These are phyloP conservation scores for Blastocystis sp. DNA, from an alignment of 352 stramenopile species.

Conservation along the genomic window DNA sequence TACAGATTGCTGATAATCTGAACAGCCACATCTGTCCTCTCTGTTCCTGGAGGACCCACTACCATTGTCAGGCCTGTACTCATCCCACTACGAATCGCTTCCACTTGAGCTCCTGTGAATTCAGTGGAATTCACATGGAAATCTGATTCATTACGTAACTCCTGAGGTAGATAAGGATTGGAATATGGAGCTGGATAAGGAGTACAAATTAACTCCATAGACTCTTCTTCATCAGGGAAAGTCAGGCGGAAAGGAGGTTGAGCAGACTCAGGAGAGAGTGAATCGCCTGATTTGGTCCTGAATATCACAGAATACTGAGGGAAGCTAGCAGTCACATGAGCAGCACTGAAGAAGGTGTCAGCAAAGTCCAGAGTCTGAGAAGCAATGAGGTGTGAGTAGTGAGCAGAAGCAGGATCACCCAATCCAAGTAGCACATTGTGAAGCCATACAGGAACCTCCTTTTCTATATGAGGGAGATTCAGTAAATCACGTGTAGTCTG, in stretches of 20 bases:
- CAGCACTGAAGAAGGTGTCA: constrained; percentile 78
- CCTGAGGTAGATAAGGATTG: constrained; percentile 16
- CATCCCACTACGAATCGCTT: constrained; percentile 85
- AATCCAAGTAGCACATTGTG: constrained; percentile 90
- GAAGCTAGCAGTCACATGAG: constrained; percentile 76
- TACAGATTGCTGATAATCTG: constrained; percentile 89
- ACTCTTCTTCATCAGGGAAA: constrained; percentile 25
- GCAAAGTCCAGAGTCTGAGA: constrained; percentile 75
- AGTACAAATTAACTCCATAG: not conserved
- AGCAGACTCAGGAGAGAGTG: not conserved
- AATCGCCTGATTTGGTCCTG: not conserved
- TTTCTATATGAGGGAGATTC: constrained; percentile 65
- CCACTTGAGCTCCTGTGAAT: constrained; percentile 86
- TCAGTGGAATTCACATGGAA: constrained; percentile 75
- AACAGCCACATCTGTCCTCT: constrained; percentile 86
- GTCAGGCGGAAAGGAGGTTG: constrained; percentile 53
- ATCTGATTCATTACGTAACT: not conserved
- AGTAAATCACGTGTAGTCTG: constrained; percentile 82
- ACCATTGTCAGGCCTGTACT: constrained; percentile 87
- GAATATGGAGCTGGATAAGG: not conserved
- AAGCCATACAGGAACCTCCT: constrained; percentile 84
- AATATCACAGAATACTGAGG: constrained; percentile 50
- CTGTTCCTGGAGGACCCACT: constrained; percentile 82
- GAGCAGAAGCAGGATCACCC: constrained; percentile 80
- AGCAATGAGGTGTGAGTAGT: constrained; percentile 73